phyloP scores from a whole-genome alignment of 2,329 filamentous ascomycete species.

The Domatiomyces globalis region DNA sequence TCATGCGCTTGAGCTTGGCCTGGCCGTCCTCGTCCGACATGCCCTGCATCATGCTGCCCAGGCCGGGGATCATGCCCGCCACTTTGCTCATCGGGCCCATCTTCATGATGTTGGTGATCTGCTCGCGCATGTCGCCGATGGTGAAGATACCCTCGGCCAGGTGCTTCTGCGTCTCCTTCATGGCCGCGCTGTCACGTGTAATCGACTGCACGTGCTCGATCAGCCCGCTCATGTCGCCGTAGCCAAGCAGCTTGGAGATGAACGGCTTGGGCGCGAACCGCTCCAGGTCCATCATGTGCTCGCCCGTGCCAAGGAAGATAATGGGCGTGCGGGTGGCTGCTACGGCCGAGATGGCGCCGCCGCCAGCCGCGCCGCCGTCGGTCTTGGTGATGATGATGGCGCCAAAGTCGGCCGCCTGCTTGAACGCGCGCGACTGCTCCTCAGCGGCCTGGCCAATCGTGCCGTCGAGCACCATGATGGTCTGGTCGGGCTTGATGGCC shows the following conservation, averaged over 20 bases:
- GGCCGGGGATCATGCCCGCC: slow-evolving; percentile 95
- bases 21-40: slow-evolving; percentile 97
- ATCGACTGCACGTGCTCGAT: slow-evolving; percentile 94
- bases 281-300: slow-evolving; percentile 92
- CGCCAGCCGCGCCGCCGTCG: slow-evolving; percentile 85
- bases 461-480: slow-evolving; percentile 93
- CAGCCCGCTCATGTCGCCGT: slow-evolving; percentile 91
- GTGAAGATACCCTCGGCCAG: slow-evolving; percentile 95
- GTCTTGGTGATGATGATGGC: slow-evolving; percentile 99
- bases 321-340: slow-evolving; percentile 94
- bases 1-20: slow-evolving; percentile 89
- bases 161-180: slow-evolving; percentile 97
- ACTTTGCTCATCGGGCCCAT: slow-evolving; percentile 97
- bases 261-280: slow-evolving; percentile 86
- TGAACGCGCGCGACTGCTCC: slow-evolving; percentile 89
- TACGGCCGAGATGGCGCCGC: slow-evolving; percentile 93
- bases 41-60: slow-evolving; percentile 74
- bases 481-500: slow-evolving; percentile 84
- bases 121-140: slow-evolving; percentile 82
- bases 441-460: slow-evolving; percentile 95
- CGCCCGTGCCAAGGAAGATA: slow-evolving; percentile 93
- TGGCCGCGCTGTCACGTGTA: slow-evolving; percentile 65
- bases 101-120: slow-evolving; percentile 97
- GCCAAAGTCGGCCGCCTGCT: slow-evolving; percentile 90
- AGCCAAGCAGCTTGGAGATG: slow-evolving; percentile 82